Evolutionary conservation across 371 early-diverging fungal genomes (phyloP), one percentile per base, ranked within the genome.

Genomic region (Amoeboradix gromovi): DNA sequence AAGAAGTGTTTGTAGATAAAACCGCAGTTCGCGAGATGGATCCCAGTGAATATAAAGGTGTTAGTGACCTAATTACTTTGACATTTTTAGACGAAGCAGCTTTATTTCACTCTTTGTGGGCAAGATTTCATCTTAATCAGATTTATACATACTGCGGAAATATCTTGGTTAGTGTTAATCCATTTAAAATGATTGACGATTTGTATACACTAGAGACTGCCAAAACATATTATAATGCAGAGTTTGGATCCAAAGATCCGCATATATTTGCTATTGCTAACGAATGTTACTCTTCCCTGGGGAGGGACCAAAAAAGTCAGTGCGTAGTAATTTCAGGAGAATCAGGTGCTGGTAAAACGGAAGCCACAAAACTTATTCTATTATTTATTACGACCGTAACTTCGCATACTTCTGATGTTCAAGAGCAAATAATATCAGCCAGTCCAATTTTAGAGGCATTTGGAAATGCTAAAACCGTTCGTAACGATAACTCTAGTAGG

Each of bases 301-400:
- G 75, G 1, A 68, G 70, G 27, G 76, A 73, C 31, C 66, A 68
- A 67, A 70, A 71, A 31, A 74, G 77, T 69, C 80, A 81, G 68
- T 77, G 77, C 31, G 75, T 79, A 30, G 67, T 81, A n/a, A 81
- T 81, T 68, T 79, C 72, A 67, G 81, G 81, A 66, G 81, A 81
- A 72, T 74, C 74, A 32, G 81, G 81, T 30, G 77, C 81, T 70
- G 81, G 81, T 29, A 81, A 81, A 68, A 81, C 81, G 66, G 79
- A 76, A 70, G 75, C 75, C 69, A 76, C 79, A 2, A 78, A 81
- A 69, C 71, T 75, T 66, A 75, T 78, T 28, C 73, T 81, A n/a
- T 70, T 74, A 28, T 81, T 73, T 74, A 69, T 80, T n/a, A 72
- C 77, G 0, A 71, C 67, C 1, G 71, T 75, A 17, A 71, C 71